Evolutionary conservation across 2,329 filamentous ascomycete species (phyloP), one percentile per base, ranked within the genome.

Genomic region (Didymellaceae sp.): DNA sequence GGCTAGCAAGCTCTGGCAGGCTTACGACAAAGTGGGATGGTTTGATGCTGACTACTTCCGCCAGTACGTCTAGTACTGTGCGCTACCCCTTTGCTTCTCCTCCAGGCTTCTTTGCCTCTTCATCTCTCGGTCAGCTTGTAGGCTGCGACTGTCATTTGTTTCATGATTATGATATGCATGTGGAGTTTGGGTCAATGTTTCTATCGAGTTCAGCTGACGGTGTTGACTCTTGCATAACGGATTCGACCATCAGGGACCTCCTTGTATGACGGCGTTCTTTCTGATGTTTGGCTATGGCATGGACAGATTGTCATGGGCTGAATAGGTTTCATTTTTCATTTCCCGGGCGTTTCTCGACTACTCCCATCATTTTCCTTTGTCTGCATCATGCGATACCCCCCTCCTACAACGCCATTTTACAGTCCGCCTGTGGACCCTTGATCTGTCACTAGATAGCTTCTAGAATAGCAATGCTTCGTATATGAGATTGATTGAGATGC

Each of bases 1-100:
- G 79, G 91, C 92, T 3, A 95, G 90, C 59, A 93, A 93, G 73
- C 80, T 97, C 37, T 96, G 91, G 89, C 86, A 86, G 28, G 91
- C 91, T 5, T 97, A 90, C 68, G 89, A 96, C 40, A 87, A 86
- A 63, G 89, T 94, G 28, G 89, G 88, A 61, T 96, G 91, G 90
- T 85, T 96, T 57, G 80, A 88, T 32, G 74, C 73, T 8, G 72
- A 78, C 34, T 75, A 76, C 66, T 82, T 84, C 55, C 63, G 72
- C 49, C 67, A 79, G 53, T 78, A 75, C 57, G 60, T 76, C 48
- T 75, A 61, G 44, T 17, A 13, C 28, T 34, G 34, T 10, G 16
- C 34, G 32, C 11, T 42, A 5, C 9, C 24, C 10, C 21, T 51
- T 28, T 42, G 13, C 17, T 21, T 30, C n/a, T 7, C 21, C 25